Evolutionary conservation across 2,329 filamentous ascomycete genomes (phyloP), one percentile per base, ranked within the genome.

Genomic region (Claviceps monticola): DNA sequence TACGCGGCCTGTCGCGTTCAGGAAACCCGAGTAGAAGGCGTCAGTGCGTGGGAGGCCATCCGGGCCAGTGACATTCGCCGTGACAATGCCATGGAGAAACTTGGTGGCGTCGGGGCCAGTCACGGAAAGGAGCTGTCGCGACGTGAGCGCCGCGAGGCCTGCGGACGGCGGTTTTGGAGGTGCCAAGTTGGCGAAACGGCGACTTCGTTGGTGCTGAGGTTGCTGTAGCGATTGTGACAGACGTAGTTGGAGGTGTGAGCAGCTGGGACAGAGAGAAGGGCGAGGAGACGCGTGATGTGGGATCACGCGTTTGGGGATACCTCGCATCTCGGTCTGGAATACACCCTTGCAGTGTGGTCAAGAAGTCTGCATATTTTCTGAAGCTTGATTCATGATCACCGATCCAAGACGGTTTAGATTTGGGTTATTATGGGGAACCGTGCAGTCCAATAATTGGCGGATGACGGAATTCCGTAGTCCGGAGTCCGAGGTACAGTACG

Each of bases 31-130:
- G 68, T 95, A 97, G 65, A 85, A 82, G 4, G 81, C 83, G 0
- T 71, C 68, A 3, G 58, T 61, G 23, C 66, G 66, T 2, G 68
- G 60, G 38, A 61, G 55, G 55, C 67, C 62, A 54, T 70, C 56
- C 26, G 56, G 62, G 7, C 70, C 61, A 0, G 76, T 68, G 8
- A 69, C 57, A 44, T 62, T 68, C 56, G 84, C 79, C 1, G 91
- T 95, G 56, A 93, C 79, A 52, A 95, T 79, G 51, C 91, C 90
- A 66, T 97, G 89, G 2, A 98, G 78, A 67, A 90, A 97, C 58
- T 84, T 84, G 46, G 84, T 77, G 36, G 88, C 82, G 61, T 96
- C 91, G 3, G 75, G 75, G 2, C 93, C 93, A 16, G 82, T 78
- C 56, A 97, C 72, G 42, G 83, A 84, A 58, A 98, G 82, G 45